phyloP scores from a whole-genome alignment of 345 rosid species.

The Eucalyptus microcorys region DNA sequence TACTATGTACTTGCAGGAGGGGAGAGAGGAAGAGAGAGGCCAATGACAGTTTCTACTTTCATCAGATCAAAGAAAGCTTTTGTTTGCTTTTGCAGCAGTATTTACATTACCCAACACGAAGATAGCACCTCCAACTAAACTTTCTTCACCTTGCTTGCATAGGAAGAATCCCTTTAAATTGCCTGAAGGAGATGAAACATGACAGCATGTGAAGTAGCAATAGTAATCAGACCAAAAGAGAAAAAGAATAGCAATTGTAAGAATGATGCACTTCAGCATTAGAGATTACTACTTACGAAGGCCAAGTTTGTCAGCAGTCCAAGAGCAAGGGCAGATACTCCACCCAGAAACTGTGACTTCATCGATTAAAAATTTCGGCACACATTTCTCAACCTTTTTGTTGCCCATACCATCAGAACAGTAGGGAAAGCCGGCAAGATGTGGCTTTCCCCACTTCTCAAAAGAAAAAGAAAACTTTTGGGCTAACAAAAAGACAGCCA shows the following conservation, averaged over 20 bases:
- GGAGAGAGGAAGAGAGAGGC: background rate
- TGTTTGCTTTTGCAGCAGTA: conserved; percentile 94
- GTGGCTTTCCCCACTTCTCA: conserved; percentile 64
- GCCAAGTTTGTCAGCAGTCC: conserved; percentile 92
- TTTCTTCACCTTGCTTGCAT: conserved; percentile 86
- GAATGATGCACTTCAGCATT: background rate
- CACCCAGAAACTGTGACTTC: conserved; percentile 68
- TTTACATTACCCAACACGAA: conserved; percentile 78
- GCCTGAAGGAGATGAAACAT: conserved; percentile 27
- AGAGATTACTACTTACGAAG: conserved; percentile 24
- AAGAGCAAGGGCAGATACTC: conserved; percentile 79
- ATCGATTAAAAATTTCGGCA: conserved; percentile 65
- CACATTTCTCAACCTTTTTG: conserved; percentile 50
- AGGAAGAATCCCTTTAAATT: conserved; percentile 74
- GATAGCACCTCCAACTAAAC: conserved; percentile 89
- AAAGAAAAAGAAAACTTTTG: background rate
- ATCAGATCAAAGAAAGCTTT: background rate
- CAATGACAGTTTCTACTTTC: background rate
- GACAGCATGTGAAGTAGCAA: background rate
- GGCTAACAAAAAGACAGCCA: background rate
- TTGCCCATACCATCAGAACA: conserved; percentile 81
- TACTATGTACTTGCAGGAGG: background rate
- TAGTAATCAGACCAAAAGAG: background rate
- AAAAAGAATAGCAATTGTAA: background rate
- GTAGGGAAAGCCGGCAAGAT: conserved; percentile 68